Conservation (phyloP, 2,329 filamentous ascomycete genomes). For the Thielaviopsis cerberus region DNA sequence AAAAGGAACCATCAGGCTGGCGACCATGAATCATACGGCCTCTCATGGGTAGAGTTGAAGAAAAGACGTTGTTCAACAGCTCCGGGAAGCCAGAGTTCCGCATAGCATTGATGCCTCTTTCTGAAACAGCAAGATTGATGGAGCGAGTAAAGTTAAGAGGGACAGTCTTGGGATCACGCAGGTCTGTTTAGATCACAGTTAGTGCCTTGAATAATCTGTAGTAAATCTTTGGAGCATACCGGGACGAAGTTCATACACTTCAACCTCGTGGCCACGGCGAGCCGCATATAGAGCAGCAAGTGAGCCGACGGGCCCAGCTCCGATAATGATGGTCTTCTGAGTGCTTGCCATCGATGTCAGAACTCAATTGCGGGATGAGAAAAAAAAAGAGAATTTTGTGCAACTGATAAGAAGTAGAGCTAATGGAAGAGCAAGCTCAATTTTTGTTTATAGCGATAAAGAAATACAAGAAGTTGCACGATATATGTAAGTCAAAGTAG, state of each 20-base stretch:
- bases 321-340: constrained; percentile 67
- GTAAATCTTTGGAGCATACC: constrained; percentile 37
- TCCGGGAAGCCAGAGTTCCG: constrained; percentile 45
- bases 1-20: constrained; percentile 44
- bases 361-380: neutral
- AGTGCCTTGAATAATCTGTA: neutral
- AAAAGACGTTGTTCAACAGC: constrained; percentile 56
- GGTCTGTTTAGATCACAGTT: constrained; percentile 37
- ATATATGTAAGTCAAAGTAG: neutral
- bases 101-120: constrained; percentile 82
- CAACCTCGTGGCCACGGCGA: constrained; percentile 68
- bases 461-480: neutral
- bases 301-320: constrained; percentile 83
- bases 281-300: constrained; percentile 86
- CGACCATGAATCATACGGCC: constrained; percentile 88
- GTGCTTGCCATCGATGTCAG: neutral
- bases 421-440: neutral
- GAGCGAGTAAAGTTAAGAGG: constrained; percentile 93
- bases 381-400: constrained; percentile 2
- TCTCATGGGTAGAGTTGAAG: constrained; percentile 74
- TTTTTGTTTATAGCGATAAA: neutral
- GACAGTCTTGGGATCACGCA: constrained; percentile 62
- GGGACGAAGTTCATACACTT: constrained; percentile 81
- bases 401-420: neutral
- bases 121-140: constrained; percentile 91